phyloP scores from a whole-genome alignment of 1,139 yeast genomes.

The Trichomonascaceae sp. region DNA sequence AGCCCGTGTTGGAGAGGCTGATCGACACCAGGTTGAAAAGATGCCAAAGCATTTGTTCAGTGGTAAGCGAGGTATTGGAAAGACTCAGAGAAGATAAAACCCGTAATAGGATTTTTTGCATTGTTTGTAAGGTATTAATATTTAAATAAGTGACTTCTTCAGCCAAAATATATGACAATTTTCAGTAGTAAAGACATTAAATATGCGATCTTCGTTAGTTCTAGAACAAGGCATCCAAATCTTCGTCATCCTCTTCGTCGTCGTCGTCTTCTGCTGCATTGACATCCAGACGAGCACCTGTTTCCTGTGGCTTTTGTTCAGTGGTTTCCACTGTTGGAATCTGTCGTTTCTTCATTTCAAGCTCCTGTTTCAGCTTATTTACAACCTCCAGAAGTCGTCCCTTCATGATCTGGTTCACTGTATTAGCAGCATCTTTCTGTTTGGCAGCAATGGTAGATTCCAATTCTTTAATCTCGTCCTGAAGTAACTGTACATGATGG shows the following conservation, averaged over 20 bases:
- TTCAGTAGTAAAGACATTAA: too few relatives aligned
- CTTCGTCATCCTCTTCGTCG: slow-evolving; percentile 35
- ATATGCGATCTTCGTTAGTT: neutral
- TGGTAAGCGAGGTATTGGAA: slow-evolving; percentile 95
- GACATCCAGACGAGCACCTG: slow-evolving; percentile 19
- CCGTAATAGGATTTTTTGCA: neutral
- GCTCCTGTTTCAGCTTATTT: slow-evolving; percentile 69
- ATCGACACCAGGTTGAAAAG: slow-evolving; percentile 79
- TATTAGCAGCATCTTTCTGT: slow-evolving; percentile 64
- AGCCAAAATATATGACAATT: neutral
- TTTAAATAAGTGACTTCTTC: neutral
- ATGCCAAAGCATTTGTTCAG: slow-evolving; percentile 90
- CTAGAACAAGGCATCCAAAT: slow-evolving; percentile 40
- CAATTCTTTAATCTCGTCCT: slow-evolving; percentile 81
- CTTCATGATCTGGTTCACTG: slow-evolving; percentile 74
- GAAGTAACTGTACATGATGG: slow-evolving; percentile 70
- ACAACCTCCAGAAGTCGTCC: slow-evolving; percentile 83
- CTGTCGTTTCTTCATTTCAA: slow-evolving; percentile 75
- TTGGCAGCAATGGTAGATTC: slow-evolving; percentile 75
- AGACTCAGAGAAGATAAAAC: slow-evolving; percentile 52
- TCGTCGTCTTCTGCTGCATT: slow-evolving; percentile 24
- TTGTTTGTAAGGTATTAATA: neutral
- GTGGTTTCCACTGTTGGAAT: slow-evolving; percentile 35
- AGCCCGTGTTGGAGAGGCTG: slow-evolving; percentile 95
- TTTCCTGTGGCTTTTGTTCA: slow-evolving; percentile 41